Percentiles rank a stretch among this genome's conserved stretches.
Conservation (phyloP, 495 filamentous ascomycete genomes). For the Daldinia vernicosa region DNA sequence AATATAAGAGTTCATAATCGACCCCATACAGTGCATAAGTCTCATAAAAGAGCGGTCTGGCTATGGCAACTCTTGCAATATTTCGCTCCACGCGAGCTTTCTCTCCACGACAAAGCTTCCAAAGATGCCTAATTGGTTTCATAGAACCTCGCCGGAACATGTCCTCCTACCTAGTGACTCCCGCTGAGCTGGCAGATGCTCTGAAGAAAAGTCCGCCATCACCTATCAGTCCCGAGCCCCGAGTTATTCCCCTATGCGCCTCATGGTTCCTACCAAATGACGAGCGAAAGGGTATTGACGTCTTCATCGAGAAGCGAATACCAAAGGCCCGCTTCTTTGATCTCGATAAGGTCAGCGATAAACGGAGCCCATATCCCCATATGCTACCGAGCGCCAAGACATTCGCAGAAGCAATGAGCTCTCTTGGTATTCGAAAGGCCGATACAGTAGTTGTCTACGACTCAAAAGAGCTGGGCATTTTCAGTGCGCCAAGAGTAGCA, state of each 20-base stretch:
- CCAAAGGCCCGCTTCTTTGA: conserved; percentile 95
- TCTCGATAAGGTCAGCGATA: conserved; percentile 88
- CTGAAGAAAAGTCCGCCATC: conserved; percentile 78
- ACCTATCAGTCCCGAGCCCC: conserved; percentile 77
- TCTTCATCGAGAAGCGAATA: conserved; percentile 80
- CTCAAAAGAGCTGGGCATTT: conserved; percentile 85
- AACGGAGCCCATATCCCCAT: conserved; percentile 88
- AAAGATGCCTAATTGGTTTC: conserved; percentile 29
- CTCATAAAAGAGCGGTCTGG: conserved; percentile 32
- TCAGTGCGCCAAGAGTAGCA: conserved; percentile 89
- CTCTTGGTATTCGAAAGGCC: conserved; percentile 82
- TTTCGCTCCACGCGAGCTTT: conserved; percentile 51
- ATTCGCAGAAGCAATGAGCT: conserved; percentile 88
- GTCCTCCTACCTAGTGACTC: conserved; percentile 84
- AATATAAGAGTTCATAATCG: conserved; percentile 13
- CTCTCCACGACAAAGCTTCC: conserved; percentile 44
- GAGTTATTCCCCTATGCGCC: conserved; percentile 87
- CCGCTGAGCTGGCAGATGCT: conserved; percentile 79
- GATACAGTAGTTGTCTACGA: conserved; percentile 96
- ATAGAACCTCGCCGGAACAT: conserved; percentile 58
- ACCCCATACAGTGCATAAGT: conserved; percentile 24
- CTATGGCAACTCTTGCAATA: conserved; percentile 52
- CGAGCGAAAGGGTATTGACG: conserved; percentile 74
- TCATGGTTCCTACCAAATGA: conserved; percentile 98
- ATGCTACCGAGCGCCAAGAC: conserved; percentile 87